phyloP scores from a whole-genome alignment of 345 rosid genomes.

The Chamaenerion angustifolium region DNA sequence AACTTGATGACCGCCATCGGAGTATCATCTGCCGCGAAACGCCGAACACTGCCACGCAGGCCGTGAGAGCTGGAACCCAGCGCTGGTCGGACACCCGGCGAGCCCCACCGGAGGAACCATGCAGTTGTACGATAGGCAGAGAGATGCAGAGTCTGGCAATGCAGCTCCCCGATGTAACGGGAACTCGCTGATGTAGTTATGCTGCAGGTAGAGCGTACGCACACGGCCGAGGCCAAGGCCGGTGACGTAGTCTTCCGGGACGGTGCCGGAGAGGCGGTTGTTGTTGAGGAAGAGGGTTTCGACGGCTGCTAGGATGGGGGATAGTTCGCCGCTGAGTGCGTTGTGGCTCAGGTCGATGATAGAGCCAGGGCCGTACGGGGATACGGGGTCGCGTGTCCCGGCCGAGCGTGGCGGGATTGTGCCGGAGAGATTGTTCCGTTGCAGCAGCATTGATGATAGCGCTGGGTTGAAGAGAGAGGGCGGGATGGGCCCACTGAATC shows the following conservation, averaged over 20 bases:
- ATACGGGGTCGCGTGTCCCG: neutral
- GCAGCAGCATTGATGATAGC: conserved; percentile 46
- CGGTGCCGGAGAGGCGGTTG: conserved; percentile 46
- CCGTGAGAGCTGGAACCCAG: conserved; percentile 38
- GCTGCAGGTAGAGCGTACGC: conserved; percentile 56
- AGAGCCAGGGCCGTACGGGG: conserved; percentile 38
- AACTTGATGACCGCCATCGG: too few relatives aligned
- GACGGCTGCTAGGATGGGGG: conserved; percentile 37
- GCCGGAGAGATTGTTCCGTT: conserved; percentile 80
- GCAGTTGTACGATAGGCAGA: conserved; percentile 80
- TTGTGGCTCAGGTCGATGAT: conserved; percentile 70
- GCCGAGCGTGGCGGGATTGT: conserved; percentile 18
- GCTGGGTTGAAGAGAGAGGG: conserved; percentile 32
- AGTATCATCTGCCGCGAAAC: conserved; percentile 17
- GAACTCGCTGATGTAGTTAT: conserved; percentile 51
- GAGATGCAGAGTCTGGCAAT: conserved; percentile 42
- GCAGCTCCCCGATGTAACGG: conserved; percentile 24
- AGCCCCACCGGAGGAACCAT: conserved; percentile 48
- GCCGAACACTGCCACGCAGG: conserved; percentile 47
- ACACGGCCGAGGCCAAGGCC: conserved; percentile 34
- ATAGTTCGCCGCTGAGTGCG: conserved; percentile 35
- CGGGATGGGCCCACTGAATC: conserved; percentile 60
- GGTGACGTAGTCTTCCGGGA: conserved; percentile 47
- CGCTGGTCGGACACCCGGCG: conserved; percentile 41
- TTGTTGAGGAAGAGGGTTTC: conserved; percentile 60